These are phyloP conservation scores for Kandelia obovata DNA, from an alignment of 345 rosid genomes.

Conservation along the genomic window DNA sequence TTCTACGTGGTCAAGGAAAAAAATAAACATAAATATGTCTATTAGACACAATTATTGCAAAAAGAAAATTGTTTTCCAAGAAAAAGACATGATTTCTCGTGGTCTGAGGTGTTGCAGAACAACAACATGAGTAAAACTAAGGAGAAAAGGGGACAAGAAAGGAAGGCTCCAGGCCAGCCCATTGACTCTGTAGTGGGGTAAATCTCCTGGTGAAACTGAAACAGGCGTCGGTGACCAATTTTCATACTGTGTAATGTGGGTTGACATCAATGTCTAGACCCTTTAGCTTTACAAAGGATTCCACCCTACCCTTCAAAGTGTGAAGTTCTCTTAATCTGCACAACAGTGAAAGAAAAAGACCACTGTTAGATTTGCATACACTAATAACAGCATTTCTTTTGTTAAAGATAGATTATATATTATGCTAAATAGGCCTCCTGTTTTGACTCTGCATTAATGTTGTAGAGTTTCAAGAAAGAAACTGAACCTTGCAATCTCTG, in stretches of 20 bases:
- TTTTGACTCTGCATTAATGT: no score
- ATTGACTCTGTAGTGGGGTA: not conserved
- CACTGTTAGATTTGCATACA: not conserved
- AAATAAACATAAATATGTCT: no score
- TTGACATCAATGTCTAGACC: slow-evolving; percentile 58
- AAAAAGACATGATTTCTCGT: not conserved
- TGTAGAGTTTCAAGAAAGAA: not conserved
- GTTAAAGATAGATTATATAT: no score
- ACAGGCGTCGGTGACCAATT: not conserved
- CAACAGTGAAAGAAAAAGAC: not conserved
- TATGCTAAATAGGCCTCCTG: no score
- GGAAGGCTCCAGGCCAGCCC: not conserved
- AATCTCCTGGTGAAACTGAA: not conserved
- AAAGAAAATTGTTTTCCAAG: no score
- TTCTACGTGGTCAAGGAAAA: no score
- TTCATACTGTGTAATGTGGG: slow-evolving; percentile 52
- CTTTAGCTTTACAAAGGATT: slow-evolving; percentile 55
- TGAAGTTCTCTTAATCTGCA: slow-evolving; percentile 58
- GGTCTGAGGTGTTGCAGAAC: not conserved
- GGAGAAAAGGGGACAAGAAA: not conserved
- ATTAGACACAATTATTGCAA: no score
- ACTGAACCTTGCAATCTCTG: slow-evolving; percentile 55
- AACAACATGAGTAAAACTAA: not conserved
- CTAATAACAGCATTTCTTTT: no score
- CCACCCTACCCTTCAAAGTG: slow-evolving; percentile 62